Evolutionary conservation across 805 yeast genomes (phyloP).

Genomic region (Candida xyloterini): DNA sequence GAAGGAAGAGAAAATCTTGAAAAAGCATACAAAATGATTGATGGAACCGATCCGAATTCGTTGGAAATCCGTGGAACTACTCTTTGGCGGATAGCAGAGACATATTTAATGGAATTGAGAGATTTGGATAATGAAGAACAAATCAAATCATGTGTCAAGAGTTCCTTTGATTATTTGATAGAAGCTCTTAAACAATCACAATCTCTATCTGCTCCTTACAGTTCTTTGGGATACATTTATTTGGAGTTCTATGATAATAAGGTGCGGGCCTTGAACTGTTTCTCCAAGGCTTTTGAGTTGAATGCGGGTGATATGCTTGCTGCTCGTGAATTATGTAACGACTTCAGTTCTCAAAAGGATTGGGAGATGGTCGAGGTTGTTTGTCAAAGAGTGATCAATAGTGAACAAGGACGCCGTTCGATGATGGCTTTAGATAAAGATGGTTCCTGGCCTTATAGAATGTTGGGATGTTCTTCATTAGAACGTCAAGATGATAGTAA

Average conservation of each 20-base stretch:
- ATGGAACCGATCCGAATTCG: slow-evolving; percentile 51
- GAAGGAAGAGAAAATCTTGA: slow-evolving; percentile 53
- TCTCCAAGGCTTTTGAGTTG: slow-evolving; percentile 83
- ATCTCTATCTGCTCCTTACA: slow-evolving; percentile 73
- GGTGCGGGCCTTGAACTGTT: slow-evolving; percentile 78
- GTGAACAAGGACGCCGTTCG: slow-evolving; percentile 56
- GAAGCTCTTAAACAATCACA: slow-evolving; percentile 61
- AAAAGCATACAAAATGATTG: slow-evolving; percentile 39
- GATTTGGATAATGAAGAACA: slow-evolving; percentile 22
- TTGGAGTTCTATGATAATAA: slow-evolving; percentile 53
- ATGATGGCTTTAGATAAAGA: slow-evolving; percentile 36
- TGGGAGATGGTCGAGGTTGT: slow-evolving; percentile 85
- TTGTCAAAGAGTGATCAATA: slow-evolving; percentile 60
- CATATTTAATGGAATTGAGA: slow-evolving; percentile 42
- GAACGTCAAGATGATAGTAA: slow-evolving; percentile 68
- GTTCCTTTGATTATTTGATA: slow-evolving; percentile 58
- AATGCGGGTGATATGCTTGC: slow-evolving; percentile 74
- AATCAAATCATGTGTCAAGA: slow-evolving; percentile 31
- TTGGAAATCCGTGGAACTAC: slow-evolving; percentile 56
- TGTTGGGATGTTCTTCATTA: slow-evolving; percentile 74
- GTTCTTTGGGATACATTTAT: slow-evolving; percentile 78
- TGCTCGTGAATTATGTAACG: slow-evolving; percentile 66
- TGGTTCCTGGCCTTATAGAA: slow-evolving; percentile 83
- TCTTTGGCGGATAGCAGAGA: slow-evolving; percentile 73
- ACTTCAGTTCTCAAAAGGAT: slow-evolving; percentile 63